Percentiles rank a stretch among this genome's conserved stretches.
phyloP scores from a whole-genome alignment of 306 rosid genomes.

The Cucumis cinereus region DNA sequence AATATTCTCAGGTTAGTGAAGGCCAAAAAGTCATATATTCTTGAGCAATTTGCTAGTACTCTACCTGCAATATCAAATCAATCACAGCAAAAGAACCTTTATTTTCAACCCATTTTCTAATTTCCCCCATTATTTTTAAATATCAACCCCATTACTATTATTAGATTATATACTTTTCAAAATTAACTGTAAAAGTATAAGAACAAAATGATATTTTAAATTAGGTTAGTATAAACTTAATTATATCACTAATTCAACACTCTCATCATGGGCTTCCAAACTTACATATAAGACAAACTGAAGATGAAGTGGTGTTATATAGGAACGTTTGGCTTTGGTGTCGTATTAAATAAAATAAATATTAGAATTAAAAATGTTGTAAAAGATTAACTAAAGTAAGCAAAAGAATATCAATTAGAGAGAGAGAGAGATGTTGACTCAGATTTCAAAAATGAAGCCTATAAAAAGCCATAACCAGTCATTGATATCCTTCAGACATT shows the following conservation, averaged over 20 bases:
- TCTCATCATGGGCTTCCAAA: no score
- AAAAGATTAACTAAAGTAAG: neutral
- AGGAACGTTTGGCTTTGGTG: no score
- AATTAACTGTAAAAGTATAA: no score
- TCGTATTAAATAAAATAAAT: no score
- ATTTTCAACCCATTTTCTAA: neutral
- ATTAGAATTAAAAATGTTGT: neutral
- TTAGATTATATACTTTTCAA: no score
- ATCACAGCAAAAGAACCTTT: slow-evolving; percentile 1
- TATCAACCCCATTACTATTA: neutral
- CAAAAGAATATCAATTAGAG: neutral
- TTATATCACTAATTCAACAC: no score
- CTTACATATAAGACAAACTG: no score
- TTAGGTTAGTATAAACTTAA: no score
- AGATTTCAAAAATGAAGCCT: neutral
- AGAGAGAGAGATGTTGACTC: neutral
- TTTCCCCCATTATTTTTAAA: neutral
- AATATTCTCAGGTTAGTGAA: slow-evolving; percentile 5
- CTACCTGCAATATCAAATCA: slow-evolving; percentile 5
- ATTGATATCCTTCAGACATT: neutral
- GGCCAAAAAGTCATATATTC: slow-evolving; percentile 6
- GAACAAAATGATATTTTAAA: no score
- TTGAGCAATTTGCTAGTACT: neutral
- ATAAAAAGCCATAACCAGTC: neutral
- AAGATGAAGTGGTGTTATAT: no score